Evolutionary conservation across 768 basidiomycete species (phyloP).

Genomic region (Calocybe cyanea): DNA sequence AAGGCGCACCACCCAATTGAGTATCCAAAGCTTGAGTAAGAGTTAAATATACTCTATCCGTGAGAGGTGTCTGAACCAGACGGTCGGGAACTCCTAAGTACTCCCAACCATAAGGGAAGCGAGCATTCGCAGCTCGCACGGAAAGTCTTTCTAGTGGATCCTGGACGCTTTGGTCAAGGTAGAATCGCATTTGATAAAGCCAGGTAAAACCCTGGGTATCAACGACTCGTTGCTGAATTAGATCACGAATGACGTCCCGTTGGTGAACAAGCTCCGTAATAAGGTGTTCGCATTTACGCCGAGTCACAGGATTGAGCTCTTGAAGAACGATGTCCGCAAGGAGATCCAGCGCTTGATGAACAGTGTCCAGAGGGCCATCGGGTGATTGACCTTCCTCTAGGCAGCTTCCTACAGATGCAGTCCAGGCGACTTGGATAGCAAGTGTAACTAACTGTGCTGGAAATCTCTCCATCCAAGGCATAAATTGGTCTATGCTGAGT

Average conservation of each 20-base stretch:
- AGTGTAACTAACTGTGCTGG: conserved; percentile 96
- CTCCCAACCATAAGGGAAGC: conserved; percentile 98
- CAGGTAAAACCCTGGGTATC: conserved; percentile 81
- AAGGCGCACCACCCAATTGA: conserved; percentile 95
- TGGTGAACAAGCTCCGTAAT: conserved; percentile 99
- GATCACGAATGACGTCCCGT: conserved; percentile 85
- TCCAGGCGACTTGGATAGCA: conserved; percentile 96
- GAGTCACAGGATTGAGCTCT: conserved; percentile 85
- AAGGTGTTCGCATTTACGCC: conserved; percentile 96
- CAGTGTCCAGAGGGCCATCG: conserved; percentile 65
- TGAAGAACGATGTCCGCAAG: conserved; percentile 96
- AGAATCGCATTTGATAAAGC: conserved; percentile 99
- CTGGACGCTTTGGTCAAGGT: conserved; percentile 67
- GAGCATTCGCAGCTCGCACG: conserved; percentile 85
- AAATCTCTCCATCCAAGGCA: conserved; percentile 90
- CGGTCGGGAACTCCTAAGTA: conserved; percentile 96
- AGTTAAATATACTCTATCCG: conserved; percentile 95
- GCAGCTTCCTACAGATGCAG: conserved; percentile 70
- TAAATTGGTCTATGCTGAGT: conserved; percentile 64
- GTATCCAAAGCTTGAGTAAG: conserved; percentile 93
- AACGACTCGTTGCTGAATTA: conserved; percentile 60
- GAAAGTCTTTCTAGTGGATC: conserved; percentile 78
- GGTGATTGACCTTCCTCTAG: conserved; percentile 56
- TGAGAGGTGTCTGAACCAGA: conserved; percentile 96
- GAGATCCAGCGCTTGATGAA: conserved; percentile 82